Percentiles rank a stretch among this genome's conserved stretches.
phyloP scores from a whole-genome alignment of 257 asterid species.

The Schizonepeta tenuifolia region DNA sequence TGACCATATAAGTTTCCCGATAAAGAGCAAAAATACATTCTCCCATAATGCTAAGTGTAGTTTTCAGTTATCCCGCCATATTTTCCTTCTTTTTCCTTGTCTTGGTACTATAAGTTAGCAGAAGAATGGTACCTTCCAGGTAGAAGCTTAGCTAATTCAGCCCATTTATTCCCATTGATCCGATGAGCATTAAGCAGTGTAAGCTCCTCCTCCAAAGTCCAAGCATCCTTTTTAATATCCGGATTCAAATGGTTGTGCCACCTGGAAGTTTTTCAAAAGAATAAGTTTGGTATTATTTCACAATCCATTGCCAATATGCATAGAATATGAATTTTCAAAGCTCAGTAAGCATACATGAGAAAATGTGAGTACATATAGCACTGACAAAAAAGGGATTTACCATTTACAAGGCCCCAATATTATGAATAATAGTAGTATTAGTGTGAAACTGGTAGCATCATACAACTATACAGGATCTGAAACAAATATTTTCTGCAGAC shows the following conservation, averaged over 20 bases:
- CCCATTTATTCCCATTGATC: conserved; percentile 94
- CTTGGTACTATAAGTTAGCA: conserved; percentile 22
- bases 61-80: conserved; percentile 13
- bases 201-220: conserved; percentile 96
- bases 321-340: conserved; percentile 8
- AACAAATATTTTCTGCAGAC: not conserved
- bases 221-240: conserved; percentile 87
- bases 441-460: conserved; percentile 11
- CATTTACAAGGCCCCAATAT: not conserved
- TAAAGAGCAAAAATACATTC: not conserved
- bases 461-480: not conserved
- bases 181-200: conserved; percentile 86
- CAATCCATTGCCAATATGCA: conserved; percentile 16
- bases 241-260: conserved; percentile 99
- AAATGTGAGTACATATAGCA: not conserved
- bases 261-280: conserved; percentile 47
- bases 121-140: conserved; percentile 83
- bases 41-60: conserved; percentile 12
- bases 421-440: not conserved
- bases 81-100: conserved; percentile 16
- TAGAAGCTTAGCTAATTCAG: conserved; percentile 94
- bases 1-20: conserved; percentile 8
- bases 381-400: not conserved
- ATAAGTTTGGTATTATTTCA: conserved; percentile 6
- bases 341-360: conserved; percentile 12